Evolutionary conservation across 306 rosid genomes (phyloP).

Genomic region (Lablab purpureus): DNA sequence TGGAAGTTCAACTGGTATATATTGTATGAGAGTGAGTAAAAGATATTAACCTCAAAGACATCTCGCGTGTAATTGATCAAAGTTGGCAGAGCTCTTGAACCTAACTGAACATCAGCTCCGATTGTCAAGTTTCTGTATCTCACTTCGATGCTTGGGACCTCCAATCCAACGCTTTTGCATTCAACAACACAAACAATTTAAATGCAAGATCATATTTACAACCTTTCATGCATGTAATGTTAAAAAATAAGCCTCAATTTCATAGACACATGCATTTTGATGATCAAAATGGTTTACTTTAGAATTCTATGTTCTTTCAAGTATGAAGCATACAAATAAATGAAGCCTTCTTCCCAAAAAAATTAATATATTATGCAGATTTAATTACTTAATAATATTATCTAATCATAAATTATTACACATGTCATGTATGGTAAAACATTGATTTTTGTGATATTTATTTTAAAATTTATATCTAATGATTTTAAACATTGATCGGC

Average conservation of each 20-base stretch:
- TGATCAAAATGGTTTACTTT: neutral
- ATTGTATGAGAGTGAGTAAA: neutral
- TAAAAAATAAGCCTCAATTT: neutral
- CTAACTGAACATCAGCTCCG: slow-evolving; percentile 68
- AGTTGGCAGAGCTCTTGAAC: slow-evolving; percentile 82
- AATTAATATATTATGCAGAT: too few relatives aligned
- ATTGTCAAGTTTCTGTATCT: slow-evolving; percentile 65
- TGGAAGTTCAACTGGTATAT: neutral
- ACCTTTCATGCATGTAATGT: neutral
- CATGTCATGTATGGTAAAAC: too few relatives aligned
- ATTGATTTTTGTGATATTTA: too few relatives aligned
- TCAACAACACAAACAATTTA: neutral
- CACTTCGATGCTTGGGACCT: slow-evolving; percentile 71
- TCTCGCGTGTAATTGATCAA: slow-evolving; percentile 58
- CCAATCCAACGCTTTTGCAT: slow-evolving; percentile 69
- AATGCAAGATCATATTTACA: neutral
- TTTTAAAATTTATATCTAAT: too few relatives aligned
- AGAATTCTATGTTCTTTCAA: neutral
- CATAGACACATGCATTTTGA: neutral
- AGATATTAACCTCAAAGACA: slow-evolving; percentile 62
- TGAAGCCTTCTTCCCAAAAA: too few relatives aligned
- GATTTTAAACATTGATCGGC: too few relatives aligned
- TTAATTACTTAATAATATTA: too few relatives aligned
- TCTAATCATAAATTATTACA: too few relatives aligned
- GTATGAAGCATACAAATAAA: too few relatives aligned